Evolutionary conservation across 257 asterid species (phyloP), one percentile per base, ranked within the genome.

Genomic region (Solanum pinnatisectum): DNA sequence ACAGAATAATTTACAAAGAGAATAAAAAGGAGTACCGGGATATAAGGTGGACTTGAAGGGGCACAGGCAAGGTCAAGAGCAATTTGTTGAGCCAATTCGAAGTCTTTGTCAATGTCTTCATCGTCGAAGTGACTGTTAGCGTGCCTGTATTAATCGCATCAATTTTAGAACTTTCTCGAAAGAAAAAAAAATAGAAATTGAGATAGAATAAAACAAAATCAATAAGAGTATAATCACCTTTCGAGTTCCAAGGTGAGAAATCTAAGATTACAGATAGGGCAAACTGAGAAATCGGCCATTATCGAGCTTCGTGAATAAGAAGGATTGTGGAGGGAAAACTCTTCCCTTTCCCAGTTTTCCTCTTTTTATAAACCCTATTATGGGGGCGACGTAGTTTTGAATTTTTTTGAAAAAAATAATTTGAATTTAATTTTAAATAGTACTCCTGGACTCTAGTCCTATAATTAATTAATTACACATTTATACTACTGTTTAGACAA

Each of bases 51-150:
- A 73, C 40, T 72, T 22, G 91, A 65, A 63, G 87, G 76, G 32
- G 89, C 84, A 87, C 85, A 33, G 9, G 84, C 83, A 77, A 92
- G 76, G 32, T 88, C 87, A 85, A 87, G 71, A 5, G 84, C 83
- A 77, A 92, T 86, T 44, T 84, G 44, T 71, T 67, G 91, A 25
- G 92, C 94, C 88, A 92, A 88, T 81, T 74, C 72, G 32, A 89
- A 83, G 85, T 90, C 94, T 22, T 87, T 84, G 6, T 88, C 59
- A 30, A 81, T 42, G 36, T 90, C 92, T 32, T 92, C 92, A 63
- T 92, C 92, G 14, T 86, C 90, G 59, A 92, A 90, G 40, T 92
- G 94, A 88, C 88, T 86, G 42, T 89, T 87, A 25, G 88, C 94
- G 87, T 92, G 94, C 82, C 94, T 92, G 84, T 84, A 76, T 36